Percentiles rank a stretch among this genome's conserved stretches.
phyloP scores from a whole-genome alignment of 352 stramenopile species.

The Pelagophyceae sp. region DNA sequence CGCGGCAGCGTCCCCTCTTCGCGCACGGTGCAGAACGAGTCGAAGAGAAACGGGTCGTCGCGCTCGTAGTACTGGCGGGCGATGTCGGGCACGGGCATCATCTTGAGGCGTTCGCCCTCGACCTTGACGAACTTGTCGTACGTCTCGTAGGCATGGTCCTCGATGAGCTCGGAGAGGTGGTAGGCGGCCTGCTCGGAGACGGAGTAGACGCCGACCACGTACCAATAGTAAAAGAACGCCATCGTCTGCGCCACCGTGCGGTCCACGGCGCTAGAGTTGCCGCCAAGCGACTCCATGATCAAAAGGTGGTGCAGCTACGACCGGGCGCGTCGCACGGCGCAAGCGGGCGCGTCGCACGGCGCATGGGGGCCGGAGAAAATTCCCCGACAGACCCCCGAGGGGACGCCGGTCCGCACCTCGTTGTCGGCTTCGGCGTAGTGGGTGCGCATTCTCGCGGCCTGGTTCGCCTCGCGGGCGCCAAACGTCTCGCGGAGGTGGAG shows the following conservation, averaged over 20 bases:
- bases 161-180: constrained; percentile 51
- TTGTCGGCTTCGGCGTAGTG: constrained; percentile 72
- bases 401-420: too few species aligned
- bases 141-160: constrained; percentile 51
- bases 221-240: constrained; percentile 62
- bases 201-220: constrained; percentile 45
- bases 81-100: constrained; percentile 28
- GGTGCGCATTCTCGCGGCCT: constrained; percentile 37
- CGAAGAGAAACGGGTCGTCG: constrained; percentile 53
- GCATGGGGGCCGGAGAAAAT: too few species aligned
- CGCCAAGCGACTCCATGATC: constrained; percentile 70
- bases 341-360: too few species aligned
- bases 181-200: constrained; percentile 46
- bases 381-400: too few species aligned
- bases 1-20: neutral
- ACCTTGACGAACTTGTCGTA: constrained; percentile 45
- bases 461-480: constrained; percentile 24
- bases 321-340: too few species aligned
- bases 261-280: constrained; percentile 49
- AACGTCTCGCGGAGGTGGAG: constrained; percentile 69
- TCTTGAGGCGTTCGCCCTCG: constrained; percentile 26
- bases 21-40: constrained; percentile 42
- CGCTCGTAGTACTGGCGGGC: constrained; percentile 49
- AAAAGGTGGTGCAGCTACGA: constrained; percentile 69
- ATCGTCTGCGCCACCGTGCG: constrained; percentile 59